Percentiles rank a stretch among this genome's conserved stretches.
These are phyloP conservation scores for Claviceps cyperi DNA, from an alignment of 2,329 filamentous ascomycete species.

Conservation along the genomic window DNA sequence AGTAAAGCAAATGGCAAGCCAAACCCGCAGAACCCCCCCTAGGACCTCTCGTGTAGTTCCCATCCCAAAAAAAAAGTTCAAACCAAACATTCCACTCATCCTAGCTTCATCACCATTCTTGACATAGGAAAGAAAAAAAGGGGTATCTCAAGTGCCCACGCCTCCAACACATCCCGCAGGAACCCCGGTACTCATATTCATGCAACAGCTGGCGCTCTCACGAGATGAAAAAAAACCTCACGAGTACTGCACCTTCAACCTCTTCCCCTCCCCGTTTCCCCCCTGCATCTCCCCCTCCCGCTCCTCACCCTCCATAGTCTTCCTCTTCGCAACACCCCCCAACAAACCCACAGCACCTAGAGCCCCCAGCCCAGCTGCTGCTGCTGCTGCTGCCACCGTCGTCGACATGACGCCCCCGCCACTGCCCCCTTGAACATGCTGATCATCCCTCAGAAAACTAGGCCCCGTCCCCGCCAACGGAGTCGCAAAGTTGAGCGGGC, in stretches of 20 bases:
- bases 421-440: constrained; percentile 9
- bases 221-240: background rate
- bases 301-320: constrained; percentile 22
- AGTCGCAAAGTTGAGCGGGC: constrained; percentile 84
- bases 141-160: constrained; percentile 5
- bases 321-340: background rate
- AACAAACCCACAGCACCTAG: constrained; percentile 5
- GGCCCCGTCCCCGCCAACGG: constrained; percentile 51
- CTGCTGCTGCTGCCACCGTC: constrained; percentile 6
- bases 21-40: too few species aligned
- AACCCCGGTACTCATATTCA: background rate
- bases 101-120: too few species aligned
- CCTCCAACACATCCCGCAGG: background rate
- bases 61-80: too few species aligned
- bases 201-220: background rate
- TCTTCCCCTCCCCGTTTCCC: constrained; percentile 33
- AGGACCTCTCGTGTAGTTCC: too few species aligned
- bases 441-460: constrained; percentile 47
- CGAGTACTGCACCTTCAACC: constrained; percentile 34
- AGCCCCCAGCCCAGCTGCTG: constrained; percentile 5
- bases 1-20: too few species aligned
- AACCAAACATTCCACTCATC: too few species aligned
- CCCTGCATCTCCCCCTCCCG: too few species aligned
- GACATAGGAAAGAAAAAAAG: background rate
- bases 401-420: constrained; percentile 7